Evolutionary conservation across 352 stramenopile genomes (phyloP).

Genomic region (Phytophthora pini): DNA sequence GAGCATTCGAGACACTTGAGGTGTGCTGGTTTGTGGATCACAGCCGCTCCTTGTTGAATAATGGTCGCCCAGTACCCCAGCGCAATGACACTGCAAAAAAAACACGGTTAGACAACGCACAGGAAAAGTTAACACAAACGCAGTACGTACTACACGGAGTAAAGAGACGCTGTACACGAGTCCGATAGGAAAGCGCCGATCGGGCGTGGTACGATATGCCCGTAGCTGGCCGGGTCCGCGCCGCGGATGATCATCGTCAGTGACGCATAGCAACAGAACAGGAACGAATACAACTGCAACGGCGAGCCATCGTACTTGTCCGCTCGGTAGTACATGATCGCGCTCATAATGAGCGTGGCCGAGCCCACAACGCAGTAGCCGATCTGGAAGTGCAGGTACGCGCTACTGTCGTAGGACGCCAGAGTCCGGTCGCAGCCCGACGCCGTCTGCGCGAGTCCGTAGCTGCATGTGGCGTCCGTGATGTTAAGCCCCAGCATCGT

Average conservation of each 20-base stretch:
- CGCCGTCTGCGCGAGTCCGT: constrained; percentile 50
- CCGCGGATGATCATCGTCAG: constrained; percentile 63
- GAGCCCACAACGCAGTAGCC: constrained; percentile 52
- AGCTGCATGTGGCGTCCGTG: constrained; percentile 58
- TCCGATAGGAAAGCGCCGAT: constrained; percentile 56
- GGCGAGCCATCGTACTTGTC: constrained; percentile 43
- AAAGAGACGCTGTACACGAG: constrained; percentile 66
- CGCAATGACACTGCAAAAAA: constrained; percentile 48
- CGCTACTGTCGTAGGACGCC: constrained; percentile 36
- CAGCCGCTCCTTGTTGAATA: constrained; percentile 52
- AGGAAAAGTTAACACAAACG: neutral
- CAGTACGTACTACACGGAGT: constrained; percentile 58
- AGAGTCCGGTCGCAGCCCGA: constrained; percentile 51
- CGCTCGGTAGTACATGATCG: constrained; percentile 54
- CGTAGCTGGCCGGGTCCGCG: constrained; percentile 61
- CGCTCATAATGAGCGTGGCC: constrained; percentile 35
- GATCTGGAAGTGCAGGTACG: constrained; percentile 49
- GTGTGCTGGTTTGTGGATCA: constrained; percentile 33
- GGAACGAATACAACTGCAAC: constrained; percentile 61
- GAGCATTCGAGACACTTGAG: constrained; percentile 40
- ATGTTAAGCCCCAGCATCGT: constrained; percentile 39
- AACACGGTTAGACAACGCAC: constrained; percentile 1
- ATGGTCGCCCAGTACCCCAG: constrained; percentile 66
- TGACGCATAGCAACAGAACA: constrained; percentile 55
- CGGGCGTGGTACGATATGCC: constrained; percentile 48